Conservation (phyloP, 73 alveolate species). For the Breviolum minutum region DNA sequence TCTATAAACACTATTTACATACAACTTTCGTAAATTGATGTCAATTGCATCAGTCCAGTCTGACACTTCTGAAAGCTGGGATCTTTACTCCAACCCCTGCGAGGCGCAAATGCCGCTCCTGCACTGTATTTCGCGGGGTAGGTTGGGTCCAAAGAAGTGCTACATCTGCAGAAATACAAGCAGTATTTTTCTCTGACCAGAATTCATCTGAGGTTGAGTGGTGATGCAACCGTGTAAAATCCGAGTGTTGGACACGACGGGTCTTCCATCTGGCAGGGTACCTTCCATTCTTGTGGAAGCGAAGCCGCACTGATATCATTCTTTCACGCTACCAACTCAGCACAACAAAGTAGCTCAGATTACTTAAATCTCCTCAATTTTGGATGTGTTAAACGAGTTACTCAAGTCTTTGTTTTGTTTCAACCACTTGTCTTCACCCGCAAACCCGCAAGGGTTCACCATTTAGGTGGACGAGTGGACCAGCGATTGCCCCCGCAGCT, state of each 20-base stretch:
- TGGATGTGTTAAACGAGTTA: neutral
- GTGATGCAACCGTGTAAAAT: neutral
- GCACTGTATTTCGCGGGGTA: neutral
- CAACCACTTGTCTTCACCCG: neutral
- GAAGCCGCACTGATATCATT: neutral
- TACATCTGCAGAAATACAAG: too few species aligned
- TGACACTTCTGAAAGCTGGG: neutral
- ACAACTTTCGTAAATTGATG: neutral
- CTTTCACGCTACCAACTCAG: neutral
- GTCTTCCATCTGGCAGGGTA: conserved; percentile 80
- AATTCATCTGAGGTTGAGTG: too few species aligned
- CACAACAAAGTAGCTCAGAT: neutral
- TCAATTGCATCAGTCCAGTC: neutral
- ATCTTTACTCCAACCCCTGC: conserved; percentile 65
- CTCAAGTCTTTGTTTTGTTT: too few species aligned
- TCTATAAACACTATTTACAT: too few species aligned
- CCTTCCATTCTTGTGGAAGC: neutral
- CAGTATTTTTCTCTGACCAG: too few species aligned
- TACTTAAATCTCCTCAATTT: neutral
- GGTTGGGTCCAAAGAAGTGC: neutral
- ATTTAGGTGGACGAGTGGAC: conserved; percentile 91
- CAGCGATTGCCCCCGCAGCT: conserved; percentile 94
- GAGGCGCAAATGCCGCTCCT: conserved; percentile 71
- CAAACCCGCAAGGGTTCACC: neutral
- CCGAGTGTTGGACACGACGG: conserved; percentile 16